Base-by-base conservation (phyloP, 139 green algal genomes). In the Gonium pectorale region DNA sequence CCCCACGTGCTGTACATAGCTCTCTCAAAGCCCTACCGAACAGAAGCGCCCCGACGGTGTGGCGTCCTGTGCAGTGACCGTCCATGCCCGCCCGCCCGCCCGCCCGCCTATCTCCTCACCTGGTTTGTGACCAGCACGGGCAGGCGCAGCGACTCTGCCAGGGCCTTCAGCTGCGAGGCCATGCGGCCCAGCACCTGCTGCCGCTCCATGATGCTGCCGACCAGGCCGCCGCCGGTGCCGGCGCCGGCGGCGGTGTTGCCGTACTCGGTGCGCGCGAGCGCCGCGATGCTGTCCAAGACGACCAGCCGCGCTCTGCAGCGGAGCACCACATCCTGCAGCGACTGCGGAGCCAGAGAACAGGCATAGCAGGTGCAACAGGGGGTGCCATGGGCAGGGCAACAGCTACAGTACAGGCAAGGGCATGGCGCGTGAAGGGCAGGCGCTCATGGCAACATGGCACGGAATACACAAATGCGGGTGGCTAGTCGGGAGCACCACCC, bases 261-360 rank as follows among this genome's bases (percentile, higher is more conserved):
- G 44, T 86, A 89, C 56, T 88, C 71, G 6, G 79, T 70, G 5
- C 95, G 84, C 40, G 92, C 86, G 35, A 98, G 87, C 5, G 93
- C 88, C 2, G 96, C 96, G 59, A 97, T 90, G 68, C 86, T 94
- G 90, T 98, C 96, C 24, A 98, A 69, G 5, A 98, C 41, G 15
- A 98, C 78, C 38, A 98, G 90, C 33, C 86, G 66, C 37, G 46
- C 70, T 71, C 49, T 29, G 71, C 64, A 26, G 40, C 66, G 68
- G 0, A 88, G 85, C 17, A 86, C 52, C 31, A 64, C 54, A 31
- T 52, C 59, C 3, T 72, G 43, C 35, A 88, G 43, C 22, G 38
- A 26, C 74, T 81, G 74, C 38, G 15, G 68, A 40, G 43, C 13
- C n/a, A n/a, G n/a, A n/a, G n/a, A n/a, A n/a, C n/a, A n/a, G n/a